These are phyloP conservation scores for Komagataella phaffii DNA, from an alignment of 805 yeast species.

Conservation along the genomic window DNA sequence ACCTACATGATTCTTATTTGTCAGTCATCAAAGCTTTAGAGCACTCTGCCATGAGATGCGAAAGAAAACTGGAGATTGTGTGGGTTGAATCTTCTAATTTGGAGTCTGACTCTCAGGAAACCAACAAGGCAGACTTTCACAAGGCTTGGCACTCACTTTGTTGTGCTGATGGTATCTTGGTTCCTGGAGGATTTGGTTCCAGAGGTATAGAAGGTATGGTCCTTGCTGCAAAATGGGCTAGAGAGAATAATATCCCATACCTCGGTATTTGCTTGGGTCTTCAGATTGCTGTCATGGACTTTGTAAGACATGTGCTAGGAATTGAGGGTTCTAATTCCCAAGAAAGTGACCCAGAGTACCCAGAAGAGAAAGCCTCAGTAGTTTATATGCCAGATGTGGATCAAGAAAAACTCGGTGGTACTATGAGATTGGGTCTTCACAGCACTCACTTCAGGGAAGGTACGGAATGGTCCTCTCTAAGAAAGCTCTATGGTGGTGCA, in stretches of 20 bases:
- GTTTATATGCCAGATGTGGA: slow-evolving; percentile 98
- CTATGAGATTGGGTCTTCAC: slow-evolving; percentile 96
- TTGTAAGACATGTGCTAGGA: slow-evolving; percentile 69
- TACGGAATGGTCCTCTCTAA: slow-evolving; percentile 55
- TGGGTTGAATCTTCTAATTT: slow-evolving; percentile 95
- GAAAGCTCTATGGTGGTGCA: slow-evolving; percentile 65
- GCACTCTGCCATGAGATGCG: slow-evolving; percentile 86
- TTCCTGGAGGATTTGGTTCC: slow-evolving; percentile 96
- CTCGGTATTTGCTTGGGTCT: slow-evolving; percentile 96
- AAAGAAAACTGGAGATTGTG: slow-evolving; percentile 69
- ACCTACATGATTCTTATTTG: slow-evolving; percentile 87
- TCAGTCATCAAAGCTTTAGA: slow-evolving; percentile 93
- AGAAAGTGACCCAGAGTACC: slow-evolving; percentile 60
- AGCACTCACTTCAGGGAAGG: slow-evolving; percentile 67
- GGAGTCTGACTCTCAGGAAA: slow-evolving; percentile 55
- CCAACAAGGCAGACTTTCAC: slow-evolving; percentile 68
- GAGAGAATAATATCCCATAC: slow-evolving; percentile 88
- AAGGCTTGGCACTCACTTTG: slow-evolving; percentile 92
- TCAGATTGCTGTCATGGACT: slow-evolving; percentile 94
- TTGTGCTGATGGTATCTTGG: slow-evolving; percentile 90
- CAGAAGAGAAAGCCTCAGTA: slow-evolving; percentile 59
- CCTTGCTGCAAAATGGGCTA: slow-evolving; percentile 95
- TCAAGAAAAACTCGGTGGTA: slow-evolving; percentile 92
- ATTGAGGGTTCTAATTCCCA: slow-evolving; percentile 57
- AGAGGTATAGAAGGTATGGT: slow-evolving; percentile 99